Conservation (phyloP, 2,329 filamentous ascomycete species). For the Phyllosticta citriasiana region DNA sequence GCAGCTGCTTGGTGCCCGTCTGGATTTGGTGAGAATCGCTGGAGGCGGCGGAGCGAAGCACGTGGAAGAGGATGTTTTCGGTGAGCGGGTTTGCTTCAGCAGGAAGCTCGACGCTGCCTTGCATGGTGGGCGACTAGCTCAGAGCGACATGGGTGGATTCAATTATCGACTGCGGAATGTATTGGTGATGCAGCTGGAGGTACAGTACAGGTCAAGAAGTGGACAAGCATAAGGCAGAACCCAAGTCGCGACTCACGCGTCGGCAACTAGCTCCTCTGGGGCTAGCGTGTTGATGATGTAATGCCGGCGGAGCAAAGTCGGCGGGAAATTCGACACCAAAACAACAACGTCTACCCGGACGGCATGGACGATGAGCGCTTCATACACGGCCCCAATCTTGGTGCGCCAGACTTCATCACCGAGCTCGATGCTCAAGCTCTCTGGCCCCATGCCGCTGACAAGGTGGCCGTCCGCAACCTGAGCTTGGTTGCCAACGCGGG, state of each 20-base stretch:
- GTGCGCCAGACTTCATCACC: not conserved
- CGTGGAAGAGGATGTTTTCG: constrained; percentile 37
- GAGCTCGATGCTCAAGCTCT: not conserved
- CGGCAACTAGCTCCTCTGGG: not conserved
- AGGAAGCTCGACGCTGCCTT: constrained; percentile 57
- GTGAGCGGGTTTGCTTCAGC: constrained; percentile 61
- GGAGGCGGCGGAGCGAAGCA: constrained; percentile 39
- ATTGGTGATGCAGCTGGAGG: not conserved
- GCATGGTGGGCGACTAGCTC: constrained; percentile 16
- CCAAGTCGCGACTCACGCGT: constrained; percentile 4
- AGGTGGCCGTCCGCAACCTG: constrained; percentile 54
- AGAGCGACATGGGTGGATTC: not conserved
- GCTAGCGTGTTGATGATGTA: not conserved
- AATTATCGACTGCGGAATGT: not conserved
- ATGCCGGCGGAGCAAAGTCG: not conserved
- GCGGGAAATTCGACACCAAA: not conserved
- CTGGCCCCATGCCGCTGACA: constrained; percentile 22
- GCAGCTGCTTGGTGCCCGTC: constrained; percentile 42
- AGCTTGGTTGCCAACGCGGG: constrained; percentile 46
- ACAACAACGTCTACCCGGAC: not conserved
- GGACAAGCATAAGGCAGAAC: not conserved
- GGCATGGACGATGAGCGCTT: not conserved
- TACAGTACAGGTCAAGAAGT: not conserved
- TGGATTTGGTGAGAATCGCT: constrained; percentile 39
- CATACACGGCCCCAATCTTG: not conserved